A percentile compares a stretch with the other conserved stretches of the same genome.
Conservation (phyloP, 495 filamentous ascomycete genomes). For the Bryoglossum gracile region DNA sequence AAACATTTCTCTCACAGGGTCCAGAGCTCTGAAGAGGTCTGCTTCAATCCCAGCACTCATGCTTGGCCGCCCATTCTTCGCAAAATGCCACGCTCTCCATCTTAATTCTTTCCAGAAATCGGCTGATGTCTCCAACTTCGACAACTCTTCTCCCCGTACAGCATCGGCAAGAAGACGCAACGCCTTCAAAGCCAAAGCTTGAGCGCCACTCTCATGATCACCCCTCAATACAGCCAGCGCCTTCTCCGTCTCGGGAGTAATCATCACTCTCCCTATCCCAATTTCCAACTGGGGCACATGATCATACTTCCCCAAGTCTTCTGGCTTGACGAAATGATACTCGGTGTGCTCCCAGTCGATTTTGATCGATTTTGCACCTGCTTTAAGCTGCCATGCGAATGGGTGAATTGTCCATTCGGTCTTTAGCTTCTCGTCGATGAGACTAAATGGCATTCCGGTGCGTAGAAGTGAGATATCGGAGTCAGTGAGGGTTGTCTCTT, state of each 20-base stretch:
- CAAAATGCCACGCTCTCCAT: slow-evolving; percentile 56
- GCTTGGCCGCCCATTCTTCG: slow-evolving; percentile 54
- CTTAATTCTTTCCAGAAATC: slow-evolving; percentile 49
- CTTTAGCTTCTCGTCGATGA: slow-evolving; percentile 42
- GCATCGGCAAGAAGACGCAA: slow-evolving; percentile 40
- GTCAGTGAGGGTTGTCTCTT: slow-evolving; percentile 51
- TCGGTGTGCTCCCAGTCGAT: slow-evolving; percentile 59
- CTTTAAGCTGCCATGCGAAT: slow-evolving; percentile 50
- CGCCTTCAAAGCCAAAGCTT: slow-evolving; percentile 46
- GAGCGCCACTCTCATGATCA: slow-evolving; percentile 50
- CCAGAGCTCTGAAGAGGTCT: slow-evolving; percentile 40
- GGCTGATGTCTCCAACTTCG: slow-evolving; percentile 21
- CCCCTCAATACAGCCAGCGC: slow-evolving; percentile 40
- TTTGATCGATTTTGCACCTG: slow-evolving; percentile 31
- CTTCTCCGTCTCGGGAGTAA: slow-evolving; percentile 36
- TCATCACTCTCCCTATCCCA: slow-evolving; percentile 50
- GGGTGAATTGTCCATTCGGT: slow-evolving; percentile 58
- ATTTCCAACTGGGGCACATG: slow-evolving; percentile 50
- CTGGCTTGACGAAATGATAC: slow-evolving; percentile 49
- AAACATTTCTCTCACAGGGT: slow-evolving; percentile 25
- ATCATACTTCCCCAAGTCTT: slow-evolving; percentile 33
- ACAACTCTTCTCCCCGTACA: slow-evolving; percentile 22
- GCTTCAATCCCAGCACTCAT: slow-evolving; percentile 55
- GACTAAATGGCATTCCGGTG: slow-evolving; percentile 51
- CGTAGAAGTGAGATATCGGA: slow-evolving; percentile 43